These are phyloP conservation scores for Acer campestre DNA, from an alignment of 345 rosid species.

Conservation along the genomic window DNA sequence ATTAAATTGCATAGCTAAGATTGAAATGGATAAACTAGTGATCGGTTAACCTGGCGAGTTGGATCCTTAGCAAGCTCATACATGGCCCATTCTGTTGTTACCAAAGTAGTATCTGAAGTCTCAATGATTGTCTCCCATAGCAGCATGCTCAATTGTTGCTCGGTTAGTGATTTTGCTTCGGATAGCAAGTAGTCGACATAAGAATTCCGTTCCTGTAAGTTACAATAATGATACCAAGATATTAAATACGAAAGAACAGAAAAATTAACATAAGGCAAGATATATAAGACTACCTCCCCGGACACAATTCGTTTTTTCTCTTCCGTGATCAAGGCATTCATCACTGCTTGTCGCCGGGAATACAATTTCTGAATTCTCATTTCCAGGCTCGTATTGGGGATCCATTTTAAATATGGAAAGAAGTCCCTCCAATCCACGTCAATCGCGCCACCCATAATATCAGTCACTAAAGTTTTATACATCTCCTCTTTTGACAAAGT, in stretches of 20 bases:
- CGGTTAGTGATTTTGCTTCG: conserved; percentile 61
- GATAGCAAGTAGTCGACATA: conserved; percentile 61
- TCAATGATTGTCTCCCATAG: conserved; percentile 83
- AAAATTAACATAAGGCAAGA: background rate
- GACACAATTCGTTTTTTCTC: conserved; percentile 50
- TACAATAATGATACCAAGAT: background rate
- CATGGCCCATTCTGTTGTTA: conserved; percentile 87
- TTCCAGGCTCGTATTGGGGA: conserved; percentile 66
- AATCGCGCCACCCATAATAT: conserved; percentile 79
- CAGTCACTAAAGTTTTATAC: conserved; percentile 54
- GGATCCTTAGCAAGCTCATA: conserved; percentile 81
- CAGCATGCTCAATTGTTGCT: conserved; percentile 60
- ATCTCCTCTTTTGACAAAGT: conserved; percentile 63
- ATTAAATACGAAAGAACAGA: background rate
- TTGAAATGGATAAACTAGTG: background rate
- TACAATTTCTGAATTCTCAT: conserved; percentile 47
- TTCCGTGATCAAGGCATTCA: conserved; percentile 61
- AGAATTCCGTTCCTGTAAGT: conserved; percentile 53
- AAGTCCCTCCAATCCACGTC: conserved; percentile 97
- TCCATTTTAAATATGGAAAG: conserved; percentile 85
- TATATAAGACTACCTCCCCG: conserved; percentile 49
- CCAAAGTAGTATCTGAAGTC: conserved; percentile 74
- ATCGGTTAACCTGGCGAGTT: conserved; percentile 48
- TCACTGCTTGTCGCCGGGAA: conserved; percentile 58
- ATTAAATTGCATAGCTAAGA: background rate